Evolutionary conservation across 768 basidiomycete genomes (phyloP), one percentile per base, ranked within the genome.

Genomic region (Hortiboletus campestris): DNA sequence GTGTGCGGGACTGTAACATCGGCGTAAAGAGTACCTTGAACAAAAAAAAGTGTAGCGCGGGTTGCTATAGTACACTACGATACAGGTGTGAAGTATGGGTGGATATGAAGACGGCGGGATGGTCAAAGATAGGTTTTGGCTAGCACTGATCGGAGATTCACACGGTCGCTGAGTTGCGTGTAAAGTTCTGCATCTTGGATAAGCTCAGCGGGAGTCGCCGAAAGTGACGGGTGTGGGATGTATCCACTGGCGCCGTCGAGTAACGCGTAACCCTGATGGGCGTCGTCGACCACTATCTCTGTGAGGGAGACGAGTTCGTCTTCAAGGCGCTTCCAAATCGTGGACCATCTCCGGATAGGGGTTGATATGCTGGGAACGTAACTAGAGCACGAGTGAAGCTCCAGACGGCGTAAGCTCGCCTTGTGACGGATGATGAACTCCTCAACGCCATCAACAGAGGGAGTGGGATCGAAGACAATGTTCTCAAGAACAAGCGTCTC

Each of bases 361-460:
- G 53, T 48, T 13, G 55, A 34, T 3, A n/a, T 6, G n/a, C 29
- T 56, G n/a, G 58, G 47, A 3, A 60, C 59, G 28, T 71, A 72
- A 46, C 63, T 72, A 2, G 65, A 46, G 35, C 71, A 71, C 2
- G 63, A 64, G 39, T 20, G 56, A 29, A 71, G 39, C 22, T 72
- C 69, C 6, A 71, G 46, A 28, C 53, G 61, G 5, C 61, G 65
- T 6, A 71, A 38, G 28, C 49, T 57, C 25, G 43, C 49, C 47
- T 72, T 72, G 60, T 71, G 71, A 14, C 71, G 65, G 20, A 71
- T 2, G n/a, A 71, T 53, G 29, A 71, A 72, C 4, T 69, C 69
- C 13, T 71, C 69, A 2, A 72, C 53, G 12, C 67, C 69, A 34
- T 65, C 60, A 1, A 28, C 19, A 31, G 60, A 60, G 13, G 58